Percentiles rank a stretch among this genome's conserved stretches.
Evolutionary conservation across 2,329 filamentous ascomycete genomes (phyloP).

Genomic region (Chrysoporthe austroafricana): DNA sequence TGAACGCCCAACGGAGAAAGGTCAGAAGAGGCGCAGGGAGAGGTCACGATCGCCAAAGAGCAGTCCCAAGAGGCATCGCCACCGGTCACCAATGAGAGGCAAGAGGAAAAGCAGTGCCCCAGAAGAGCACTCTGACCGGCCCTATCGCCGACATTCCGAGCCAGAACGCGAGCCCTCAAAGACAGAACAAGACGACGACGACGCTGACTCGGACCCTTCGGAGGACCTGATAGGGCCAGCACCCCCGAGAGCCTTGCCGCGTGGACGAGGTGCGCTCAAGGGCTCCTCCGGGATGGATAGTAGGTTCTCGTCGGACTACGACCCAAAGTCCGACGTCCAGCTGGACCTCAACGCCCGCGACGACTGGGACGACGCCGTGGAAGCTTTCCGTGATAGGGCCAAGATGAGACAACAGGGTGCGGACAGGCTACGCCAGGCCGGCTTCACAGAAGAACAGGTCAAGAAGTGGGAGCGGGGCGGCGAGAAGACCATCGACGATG

Average conservation of each 20-base stretch:
- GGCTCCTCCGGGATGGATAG: slow-evolving; percentile 73
- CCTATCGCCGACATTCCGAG: slow-evolving; percentile 1
- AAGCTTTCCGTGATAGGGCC: slow-evolving; percentile 78
- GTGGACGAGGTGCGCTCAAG: slow-evolving; percentile 71
- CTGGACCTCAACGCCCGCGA: slow-evolving; percentile 56
- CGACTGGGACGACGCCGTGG: slow-evolving; percentile 80
- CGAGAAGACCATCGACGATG: slow-evolving; percentile 64
- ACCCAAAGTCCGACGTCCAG: slow-evolving; percentile 60
- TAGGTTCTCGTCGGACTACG: slow-evolving; percentile 73
- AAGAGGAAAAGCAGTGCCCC: neutral
- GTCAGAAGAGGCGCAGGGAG: slow-evolving; percentile 18
- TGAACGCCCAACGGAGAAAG: slow-evolving; percentile 24
- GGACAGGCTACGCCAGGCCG: slow-evolving; percentile 74
- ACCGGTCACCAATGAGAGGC: slow-evolving; percentile 21
- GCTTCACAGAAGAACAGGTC: slow-evolving; percentile 77
- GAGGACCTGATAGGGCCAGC: slow-evolving; percentile 79
- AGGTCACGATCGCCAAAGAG: slow-evolving; percentile 25
- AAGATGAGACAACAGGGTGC: slow-evolving; percentile 77
- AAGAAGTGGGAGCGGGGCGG: slow-evolving; percentile 69
- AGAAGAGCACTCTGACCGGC: slow-evolving; percentile 16
- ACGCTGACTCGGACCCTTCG: slow-evolving; percentile 70
- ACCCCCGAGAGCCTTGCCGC: slow-evolving; percentile 54
- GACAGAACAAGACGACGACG: slow-evolving; percentile 29
- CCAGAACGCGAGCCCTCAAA: slow-evolving; percentile 9
- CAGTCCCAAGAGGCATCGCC: slow-evolving; percentile 25